phyloP scores from a whole-genome alignment of 2,329 filamentous ascomycete genomes.

The Penicillium verrucosum region DNA sequence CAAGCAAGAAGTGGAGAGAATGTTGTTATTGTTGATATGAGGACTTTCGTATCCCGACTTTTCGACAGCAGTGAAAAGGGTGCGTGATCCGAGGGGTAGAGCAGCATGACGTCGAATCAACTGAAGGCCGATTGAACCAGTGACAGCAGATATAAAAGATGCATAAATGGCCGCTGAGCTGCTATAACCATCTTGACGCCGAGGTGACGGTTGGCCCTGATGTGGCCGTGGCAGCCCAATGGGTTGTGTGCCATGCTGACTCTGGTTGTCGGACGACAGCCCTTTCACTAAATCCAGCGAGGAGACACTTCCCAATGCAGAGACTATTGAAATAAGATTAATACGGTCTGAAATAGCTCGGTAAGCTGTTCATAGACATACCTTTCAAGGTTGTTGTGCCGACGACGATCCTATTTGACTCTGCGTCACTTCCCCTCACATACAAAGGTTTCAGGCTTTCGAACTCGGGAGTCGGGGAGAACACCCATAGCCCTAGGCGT shows the following conservation, averaged over 20 bases:
- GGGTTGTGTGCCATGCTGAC: slow-evolving; percentile 16
- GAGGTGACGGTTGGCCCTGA: slow-evolving; percentile 22
- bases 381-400: slow-evolving; percentile 35
- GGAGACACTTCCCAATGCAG: slow-evolving; percentile 36
- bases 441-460: slow-evolving; percentile 32
- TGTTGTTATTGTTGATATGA: slow-evolving; percentile 26
- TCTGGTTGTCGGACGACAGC: slow-evolving; percentile 32
- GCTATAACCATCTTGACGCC: slow-evolving; percentile 31
- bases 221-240: slow-evolving; percentile 25
- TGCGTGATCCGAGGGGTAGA: slow-evolving; percentile 41
- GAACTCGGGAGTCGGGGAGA: slow-evolving; percentile 40
- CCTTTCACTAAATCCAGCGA: slow-evolving; percentile 37
- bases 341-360: not conserved
- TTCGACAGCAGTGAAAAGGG: slow-evolving; percentile 37
- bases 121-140: slow-evolving; percentile 37
- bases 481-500: slow-evolving; percentile 41
- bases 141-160: slow-evolving; percentile 41
- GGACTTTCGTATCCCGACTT: slow-evolving; percentile 31
- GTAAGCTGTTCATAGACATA: slow-evolving; percentile 9
- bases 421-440: slow-evolving; percentile 22
- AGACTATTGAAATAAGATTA: slow-evolving; percentile 24
- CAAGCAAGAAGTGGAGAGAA: slow-evolving; percentile 28
- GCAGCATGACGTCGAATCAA: slow-evolving; percentile 35
- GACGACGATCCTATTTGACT: slow-evolving; percentile 31
- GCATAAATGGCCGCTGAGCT: slow-evolving; percentile 38